Evolutionary conservation across 768 basidiomycete species (phyloP), one percentile per base, ranked within the genome.

Genomic region (Phylloporus sp.): DNA sequence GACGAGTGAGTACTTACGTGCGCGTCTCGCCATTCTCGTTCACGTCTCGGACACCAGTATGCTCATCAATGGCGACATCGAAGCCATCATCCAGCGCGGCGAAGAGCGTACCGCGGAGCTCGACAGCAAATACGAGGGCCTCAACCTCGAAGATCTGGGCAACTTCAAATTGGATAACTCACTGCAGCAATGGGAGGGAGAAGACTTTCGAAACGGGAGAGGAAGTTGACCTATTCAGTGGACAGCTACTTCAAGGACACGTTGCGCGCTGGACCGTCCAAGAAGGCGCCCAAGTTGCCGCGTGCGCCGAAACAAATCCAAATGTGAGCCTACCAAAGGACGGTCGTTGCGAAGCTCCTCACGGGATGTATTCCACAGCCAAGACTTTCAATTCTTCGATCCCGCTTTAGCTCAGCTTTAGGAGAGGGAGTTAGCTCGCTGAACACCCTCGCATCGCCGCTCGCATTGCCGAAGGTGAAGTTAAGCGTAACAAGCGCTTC

Each of bases 351-450:
- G 32, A n/a, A 8, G 5, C 29, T n/a, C n/a, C n/a, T n/a, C n/a
- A n/a, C 18, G 14, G 18, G 21, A 34, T 40, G 29, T 17, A 3
- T 26, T 37, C 17, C 45, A 21, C 57, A 93, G 90, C 53, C 86
- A 93, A 67, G 95, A 96, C 65, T 95, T 92, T 76, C 95, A 99
- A 61, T 98, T 99, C 75, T 97, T 90, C 71, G 87, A 93, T 7
- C 79, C 82, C 0, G 75, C 84, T 42, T 67, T 98, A 10, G 76
- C 81, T 5, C 82, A 81, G 56, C 70, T 97, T 22, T 92, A 97
- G 61, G 90, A 95, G 57, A 78, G 83, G 45, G 95, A 97, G 65
- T 71, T 86, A 90, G 42, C 75, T 61, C 27, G 49, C 53, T 11
- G 93, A 96, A 62, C 78, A 84, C 56, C 81, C 88, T 13, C 80